These are phyloP conservation scores for Magnaporthiopsis incrustans DNA, from an alignment of 2,329 filamentous ascomycete species.

Conservation along the genomic window DNA sequence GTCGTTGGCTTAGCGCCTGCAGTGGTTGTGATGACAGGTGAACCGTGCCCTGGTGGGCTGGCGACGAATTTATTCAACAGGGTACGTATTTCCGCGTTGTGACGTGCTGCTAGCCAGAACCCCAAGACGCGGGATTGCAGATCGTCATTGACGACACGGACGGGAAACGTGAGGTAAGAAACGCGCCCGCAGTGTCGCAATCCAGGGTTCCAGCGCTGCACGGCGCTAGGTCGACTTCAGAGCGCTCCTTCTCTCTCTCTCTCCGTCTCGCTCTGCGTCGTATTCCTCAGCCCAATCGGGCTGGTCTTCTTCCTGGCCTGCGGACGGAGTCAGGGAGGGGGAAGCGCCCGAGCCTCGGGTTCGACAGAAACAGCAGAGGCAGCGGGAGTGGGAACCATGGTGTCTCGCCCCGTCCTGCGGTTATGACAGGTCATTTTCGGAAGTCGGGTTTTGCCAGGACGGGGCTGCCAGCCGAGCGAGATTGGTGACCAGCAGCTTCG, in stretches of 20 bases:
- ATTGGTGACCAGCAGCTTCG: not conserved
- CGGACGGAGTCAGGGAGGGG: not conserved
- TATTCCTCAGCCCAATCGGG: not conserved
- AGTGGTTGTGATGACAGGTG: too few species aligned
- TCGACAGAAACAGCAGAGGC: not conserved
- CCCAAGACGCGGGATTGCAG: not conserved
- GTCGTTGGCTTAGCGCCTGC: not conserved
- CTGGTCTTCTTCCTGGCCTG: not conserved
- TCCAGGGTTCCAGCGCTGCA: not conserved
- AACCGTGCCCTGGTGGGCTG: not conserved
- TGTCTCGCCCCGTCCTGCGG: not conserved
- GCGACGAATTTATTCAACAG: too few species aligned
- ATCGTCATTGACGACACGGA: not conserved
- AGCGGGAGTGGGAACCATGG: not conserved
- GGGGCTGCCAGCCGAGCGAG: not conserved
- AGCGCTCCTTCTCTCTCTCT: not conserved
- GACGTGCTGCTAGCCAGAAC: too few species aligned
- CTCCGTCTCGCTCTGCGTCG: not conserved
- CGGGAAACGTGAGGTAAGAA: not conserved
- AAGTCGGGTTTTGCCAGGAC: not conserved
- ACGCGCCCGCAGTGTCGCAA: not conserved
- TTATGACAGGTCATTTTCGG: slow-evolving; percentile 1
- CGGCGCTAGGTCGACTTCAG: not conserved
- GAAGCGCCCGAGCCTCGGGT: not conserved
- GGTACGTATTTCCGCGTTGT: too few species aligned